Base-by-base conservation (phyloP, 2,329 filamentous ascomycete genomes). In the Dissoconium aciculare region DNA sequence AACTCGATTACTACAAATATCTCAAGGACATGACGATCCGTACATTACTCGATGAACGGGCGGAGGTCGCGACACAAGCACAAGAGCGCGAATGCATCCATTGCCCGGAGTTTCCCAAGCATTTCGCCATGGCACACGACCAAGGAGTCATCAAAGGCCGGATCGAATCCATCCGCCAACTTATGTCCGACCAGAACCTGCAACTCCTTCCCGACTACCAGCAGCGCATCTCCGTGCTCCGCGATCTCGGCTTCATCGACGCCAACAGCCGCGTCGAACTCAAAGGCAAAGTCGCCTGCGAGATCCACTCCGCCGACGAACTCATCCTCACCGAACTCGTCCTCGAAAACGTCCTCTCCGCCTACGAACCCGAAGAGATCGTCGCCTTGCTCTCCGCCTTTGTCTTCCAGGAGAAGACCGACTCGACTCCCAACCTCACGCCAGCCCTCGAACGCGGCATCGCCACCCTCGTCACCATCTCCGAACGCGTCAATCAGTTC, bases 211-310 rank as follows among this genome's bases (percentile, higher is more conserved):
- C 89, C 0, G 89, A 98, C 57, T 98, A 98, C 51, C 81, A 95
- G 51, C 89, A 95, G 58, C 78, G 89, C 29, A 82, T 95, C 21
- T 74, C 78, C 39, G 89, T 98, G 0, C 67, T 98, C 27, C 85
- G 82, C 52, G 85, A 95, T 43, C 70, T 98, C 5, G 78, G 74
- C 4, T 98, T 98, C 53, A 79, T 98, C 43, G 89, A 98, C 47
- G 74, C 79, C 3, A 74, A 78, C 26, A 77, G 76, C 4, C 76
- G 87, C 13, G 91, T 98, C 23, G 81, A 91, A 58, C 70, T 98
- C 40, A 98, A 98, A 59, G 89, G 89, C 56, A 95, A 95, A 56
- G 89, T 98, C 13, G 89, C 89, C 4, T 98, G 89, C 59, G 89
- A 98, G 61, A 87, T 98, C 37, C 89, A 95, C 57, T 94, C 87